Evolutionary conservation across 305 asterid species (phyloP), one percentile per base, ranked within the genome.

Genomic region (Fraxinus platypoda): DNA sequence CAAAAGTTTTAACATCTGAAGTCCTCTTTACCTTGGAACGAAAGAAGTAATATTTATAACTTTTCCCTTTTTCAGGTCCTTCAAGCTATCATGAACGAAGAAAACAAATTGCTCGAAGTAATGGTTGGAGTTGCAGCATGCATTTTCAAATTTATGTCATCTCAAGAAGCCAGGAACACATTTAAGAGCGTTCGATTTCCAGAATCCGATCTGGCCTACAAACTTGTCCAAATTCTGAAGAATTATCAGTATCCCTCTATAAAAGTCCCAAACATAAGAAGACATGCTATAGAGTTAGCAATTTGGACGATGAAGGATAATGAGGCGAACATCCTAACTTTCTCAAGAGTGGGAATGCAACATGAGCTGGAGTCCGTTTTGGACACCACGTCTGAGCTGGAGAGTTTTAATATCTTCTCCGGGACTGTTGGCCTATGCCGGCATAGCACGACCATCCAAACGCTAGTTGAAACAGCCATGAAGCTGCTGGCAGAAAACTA

Each of bases 301-400:
- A 89, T 91, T 34, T 93, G 98, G 98, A 93, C 93, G 99, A 97
- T 97, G 99, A 92, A 85, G 80, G 90, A 90, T 33, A 82, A 91
- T 62, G 41, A 41, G 7, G 71, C 57, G 38, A 91, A 88, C n/a
- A 41, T 78, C 57, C 84, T 75, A 17, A 87, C 41, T 17, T 94
- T 93, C 78, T 33, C 66, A 82, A 79, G 90, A 28, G 74, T 93
- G 82, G 97, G 94, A 57, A 64, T 96, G 90, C 89, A 85, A 64
- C 73, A 7, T 79, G 94, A 94, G 87, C 94, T 94, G 70, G 96
- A 91, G 66, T 80, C 83, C 73, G 85, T 97, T 70, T 66, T 82
- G 79, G 97, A 97, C 64, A 94, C 98, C 25, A 92, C 94, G 33
- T 91, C 98, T 0, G 98, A 97, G 88, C 89, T 94, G 21, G 97